Evolutionary conservation across 768 basidiomycete species (phyloP), one percentile per base, ranked within the genome.

Genomic region (Crucibulum laeve): DNA sequence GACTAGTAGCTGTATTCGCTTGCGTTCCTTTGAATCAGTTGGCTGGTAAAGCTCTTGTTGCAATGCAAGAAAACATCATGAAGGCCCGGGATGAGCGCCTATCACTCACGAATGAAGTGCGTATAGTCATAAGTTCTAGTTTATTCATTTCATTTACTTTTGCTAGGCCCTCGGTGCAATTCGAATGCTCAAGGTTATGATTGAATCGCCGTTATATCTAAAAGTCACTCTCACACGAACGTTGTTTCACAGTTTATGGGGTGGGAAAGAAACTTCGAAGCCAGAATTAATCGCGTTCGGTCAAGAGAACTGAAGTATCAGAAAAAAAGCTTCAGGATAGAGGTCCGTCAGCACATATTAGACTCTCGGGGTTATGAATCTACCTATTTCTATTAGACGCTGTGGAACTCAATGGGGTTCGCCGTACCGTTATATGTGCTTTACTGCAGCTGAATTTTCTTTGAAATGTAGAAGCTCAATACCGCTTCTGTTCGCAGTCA

Each of bases 11-110:
- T 5, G 83, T 86, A 3, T 82, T 81, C 43, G 55, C 84, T 25
- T 81, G 82, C 64, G 58, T 77, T 3, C 92, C 92, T 4, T 52
- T 94, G 57, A 94, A 92, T 50, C 91, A 94, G 57, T 77, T 77
- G 39, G 89, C 90, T 0, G 85, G 89, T 38, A 90, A 86, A 61
- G 64, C 91, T 34, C 81, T 92, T 19, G 78, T 89, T 10, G 58
- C 61, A 53, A 52, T 25, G 49, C 56, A 58, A 38, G 51, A 53
- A 34, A 58, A 53, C 18, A 30, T 88, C 22, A 89, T 87, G 86
- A 87, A 86, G 59, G 70, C 82, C 8, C 70, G 84, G 14, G 86
- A 87, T 49, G 82, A 87, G 55, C 75, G 85, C 14, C 80, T 85
- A 10, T 68, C 79, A 1, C 61, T 87, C 24, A 87, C 86, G 84